Evolutionary conservation across 2,329 filamentous ascomycete species (phyloP).

Genomic region (Penicillium sp.): DNA sequence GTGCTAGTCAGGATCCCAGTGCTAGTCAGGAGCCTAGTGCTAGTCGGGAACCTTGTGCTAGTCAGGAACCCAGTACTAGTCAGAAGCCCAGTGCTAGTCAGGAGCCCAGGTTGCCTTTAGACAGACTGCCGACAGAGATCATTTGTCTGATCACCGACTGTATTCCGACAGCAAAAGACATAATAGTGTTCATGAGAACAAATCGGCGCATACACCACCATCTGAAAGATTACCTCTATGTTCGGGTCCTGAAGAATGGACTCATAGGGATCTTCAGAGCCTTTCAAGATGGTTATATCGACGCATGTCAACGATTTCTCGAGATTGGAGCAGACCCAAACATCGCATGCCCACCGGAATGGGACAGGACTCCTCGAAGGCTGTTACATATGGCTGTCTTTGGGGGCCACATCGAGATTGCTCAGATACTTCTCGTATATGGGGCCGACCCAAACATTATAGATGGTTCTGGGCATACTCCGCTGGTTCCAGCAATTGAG

Average conservation of each 20-base stretch:
- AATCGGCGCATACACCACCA: background rate
- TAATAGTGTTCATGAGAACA: background rate
- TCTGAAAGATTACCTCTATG: background rate
- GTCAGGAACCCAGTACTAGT: too few relatives aligned
- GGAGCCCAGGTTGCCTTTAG: background rate
- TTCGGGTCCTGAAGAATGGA: background rate
- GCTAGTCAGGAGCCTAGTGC: too few relatives aligned
- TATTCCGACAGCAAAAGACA: background rate
- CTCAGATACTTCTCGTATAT: background rate
- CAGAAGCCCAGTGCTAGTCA: too few relatives aligned
- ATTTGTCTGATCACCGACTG: background rate
- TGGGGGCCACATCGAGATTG: background rate
- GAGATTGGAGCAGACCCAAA: background rate
- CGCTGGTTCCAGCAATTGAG: background rate
- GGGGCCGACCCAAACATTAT: background rate
- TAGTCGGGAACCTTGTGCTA: too few relatives aligned
- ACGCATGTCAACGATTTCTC: background rate
- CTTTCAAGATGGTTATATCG: background rate
- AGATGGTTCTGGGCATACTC: background rate
- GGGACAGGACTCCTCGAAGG: background rate
- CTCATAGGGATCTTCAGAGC: background rate
- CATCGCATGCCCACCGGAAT: background rate
- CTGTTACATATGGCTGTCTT: background rate
- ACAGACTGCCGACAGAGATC: background rate
- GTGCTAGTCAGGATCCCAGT: too few relatives aligned